Evolutionary conservation across 2,329 filamentous ascomycete genomes (phyloP).

Genomic region (Teratosphaeriaceae sp.): DNA sequence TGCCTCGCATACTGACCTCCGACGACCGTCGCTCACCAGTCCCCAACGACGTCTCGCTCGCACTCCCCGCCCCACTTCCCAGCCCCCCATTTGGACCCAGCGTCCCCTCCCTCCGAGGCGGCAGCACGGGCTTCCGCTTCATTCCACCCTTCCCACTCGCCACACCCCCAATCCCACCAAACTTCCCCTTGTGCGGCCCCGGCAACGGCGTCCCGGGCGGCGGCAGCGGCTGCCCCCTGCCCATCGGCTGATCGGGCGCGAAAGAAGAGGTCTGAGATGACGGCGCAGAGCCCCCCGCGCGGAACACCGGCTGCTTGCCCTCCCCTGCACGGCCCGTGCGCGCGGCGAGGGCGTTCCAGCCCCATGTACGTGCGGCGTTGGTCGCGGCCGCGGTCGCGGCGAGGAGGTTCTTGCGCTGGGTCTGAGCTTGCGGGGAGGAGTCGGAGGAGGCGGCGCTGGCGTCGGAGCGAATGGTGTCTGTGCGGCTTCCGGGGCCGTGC

Average conservation of each 20-base stretch:
- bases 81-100: not conserved
- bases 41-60: constrained; percentile 1
- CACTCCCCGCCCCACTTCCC: not conserved
- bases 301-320: constrained; percentile 34
- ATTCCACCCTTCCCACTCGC: constrained; percentile 6
- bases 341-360: constrained; percentile 24
- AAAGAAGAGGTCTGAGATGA: constrained; percentile 33
- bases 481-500: constrained; percentile 1
- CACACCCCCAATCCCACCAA: constrained; percentile 4
- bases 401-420: constrained; percentile 22
- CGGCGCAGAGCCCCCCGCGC: not conserved
- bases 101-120: constrained; percentile 2
- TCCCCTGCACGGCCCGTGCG: constrained; percentile 7
- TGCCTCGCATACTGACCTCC: not conserved
- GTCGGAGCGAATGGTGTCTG: constrained; percentile 6
- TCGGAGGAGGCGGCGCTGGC: constrained; percentile 5
- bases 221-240: constrained; percentile 72
- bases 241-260: constrained; percentile 60
- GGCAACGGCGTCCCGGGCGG: constrained; percentile 76
- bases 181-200: constrained; percentile 21
- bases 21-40: not conserved
- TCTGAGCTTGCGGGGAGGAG: not conserved
- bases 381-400: constrained; percentile 28
- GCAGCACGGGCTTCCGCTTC: constrained; percentile 21
- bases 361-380: constrained; percentile 25